These are phyloP conservation scores for Floccularia luteovirens DNA, from an alignment of 768 basidiomycete genomes.

Conservation along the genomic window DNA sequence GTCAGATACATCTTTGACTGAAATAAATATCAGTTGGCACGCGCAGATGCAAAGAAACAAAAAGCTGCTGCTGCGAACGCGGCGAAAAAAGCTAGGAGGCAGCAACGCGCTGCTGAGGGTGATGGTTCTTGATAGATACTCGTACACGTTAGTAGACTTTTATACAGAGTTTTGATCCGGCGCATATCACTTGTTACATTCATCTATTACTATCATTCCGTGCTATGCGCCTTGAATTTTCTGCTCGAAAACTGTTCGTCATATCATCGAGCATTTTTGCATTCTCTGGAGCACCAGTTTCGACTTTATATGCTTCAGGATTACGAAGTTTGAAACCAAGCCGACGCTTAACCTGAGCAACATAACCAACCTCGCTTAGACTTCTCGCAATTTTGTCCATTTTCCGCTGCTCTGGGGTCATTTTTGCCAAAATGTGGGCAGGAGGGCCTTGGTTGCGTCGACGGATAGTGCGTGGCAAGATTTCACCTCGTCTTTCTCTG, in stretches of 20 bases:
- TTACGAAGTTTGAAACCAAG: constrained; percentile 43
- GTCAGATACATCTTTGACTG: not conserved
- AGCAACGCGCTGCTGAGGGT: constrained; percentile 44
- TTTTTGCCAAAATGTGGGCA: constrained; percentile 44
- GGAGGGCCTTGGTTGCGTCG: constrained; percentile 54
- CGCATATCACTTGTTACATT: no score
- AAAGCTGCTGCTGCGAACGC: constrained; percentile 84
- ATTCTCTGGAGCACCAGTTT: constrained; percentile 7
- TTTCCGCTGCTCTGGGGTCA: constrained; percentile 39
- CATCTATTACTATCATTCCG: no score
- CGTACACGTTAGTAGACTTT: no score
- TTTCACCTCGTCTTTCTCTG: constrained; percentile 59
- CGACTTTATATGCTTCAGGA: constrained; percentile 26
- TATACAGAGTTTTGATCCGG: no score
- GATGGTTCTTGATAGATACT: no score
- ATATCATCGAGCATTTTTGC: no score
- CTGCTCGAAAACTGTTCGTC: no score
- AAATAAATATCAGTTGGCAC: constrained; percentile 30
- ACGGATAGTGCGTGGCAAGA: constrained; percentile 36
- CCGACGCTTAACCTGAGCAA: constrained; percentile 52
- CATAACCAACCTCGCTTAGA: constrained; percentile 64
- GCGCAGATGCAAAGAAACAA: constrained; percentile 76
- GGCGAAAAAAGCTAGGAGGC: constrained; percentile 82
- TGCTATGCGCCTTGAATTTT: no score
- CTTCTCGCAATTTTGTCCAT: constrained; percentile 45